These are phyloP conservation scores for Blastobotrys petasosporus DNA, from an alignment of 1,139 yeast species.

Conservation along the genomic window DNA sequence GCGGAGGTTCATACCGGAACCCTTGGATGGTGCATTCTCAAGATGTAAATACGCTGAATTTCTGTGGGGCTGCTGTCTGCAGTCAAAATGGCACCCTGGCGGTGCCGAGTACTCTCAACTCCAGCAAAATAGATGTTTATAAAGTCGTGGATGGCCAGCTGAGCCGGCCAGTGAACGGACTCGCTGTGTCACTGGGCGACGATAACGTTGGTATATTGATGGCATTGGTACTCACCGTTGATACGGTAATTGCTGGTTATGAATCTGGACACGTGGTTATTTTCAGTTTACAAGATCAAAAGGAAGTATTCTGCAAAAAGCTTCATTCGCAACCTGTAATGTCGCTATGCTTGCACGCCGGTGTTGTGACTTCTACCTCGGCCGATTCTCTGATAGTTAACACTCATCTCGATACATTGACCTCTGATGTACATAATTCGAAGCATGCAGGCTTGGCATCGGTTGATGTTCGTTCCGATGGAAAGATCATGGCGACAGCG, in stretches of 20 bases:
- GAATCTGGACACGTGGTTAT: conserved; percentile 36
- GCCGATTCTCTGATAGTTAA: conserved; percentile 33
- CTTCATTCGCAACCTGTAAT: conserved; percentile 34
- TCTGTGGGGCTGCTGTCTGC: conserved; percentile 32
- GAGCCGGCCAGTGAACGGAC: conserved; percentile 10
- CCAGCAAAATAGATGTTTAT: conserved; percentile 35
- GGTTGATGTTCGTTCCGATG: conserved; percentile 29
- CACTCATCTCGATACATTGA: conserved; percentile 19
- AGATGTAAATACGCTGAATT: conserved; percentile 38
- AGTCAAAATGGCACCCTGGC: conserved; percentile 20
- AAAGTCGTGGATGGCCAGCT: conserved; percentile 12
- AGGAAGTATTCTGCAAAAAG: conserved; percentile 17
- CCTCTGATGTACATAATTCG: conserved; percentile 16
- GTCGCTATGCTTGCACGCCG: conserved; percentile 14
- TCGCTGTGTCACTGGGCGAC: conserved; percentile 4
- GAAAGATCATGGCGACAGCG: conserved; percentile 30
- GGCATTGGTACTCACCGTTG: conserved; percentile 27
- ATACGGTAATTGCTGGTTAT: conserved; percentile 32
- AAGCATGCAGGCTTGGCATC: conserved; percentile 31
- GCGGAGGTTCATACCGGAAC: conserved; percentile 20
- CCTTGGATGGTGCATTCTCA: conserved; percentile 35
- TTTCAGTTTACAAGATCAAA: conserved; percentile 18
- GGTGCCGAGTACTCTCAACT: conserved; percentile 35
- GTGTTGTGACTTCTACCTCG: conserved; percentile 24
- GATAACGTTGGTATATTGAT: conserved; percentile 35